Evolutionary conservation across 2,329 filamentous ascomycete species (phyloP), one percentile per base, ranked within the genome.

Genomic region (Aspergillus vadensis): DNA sequence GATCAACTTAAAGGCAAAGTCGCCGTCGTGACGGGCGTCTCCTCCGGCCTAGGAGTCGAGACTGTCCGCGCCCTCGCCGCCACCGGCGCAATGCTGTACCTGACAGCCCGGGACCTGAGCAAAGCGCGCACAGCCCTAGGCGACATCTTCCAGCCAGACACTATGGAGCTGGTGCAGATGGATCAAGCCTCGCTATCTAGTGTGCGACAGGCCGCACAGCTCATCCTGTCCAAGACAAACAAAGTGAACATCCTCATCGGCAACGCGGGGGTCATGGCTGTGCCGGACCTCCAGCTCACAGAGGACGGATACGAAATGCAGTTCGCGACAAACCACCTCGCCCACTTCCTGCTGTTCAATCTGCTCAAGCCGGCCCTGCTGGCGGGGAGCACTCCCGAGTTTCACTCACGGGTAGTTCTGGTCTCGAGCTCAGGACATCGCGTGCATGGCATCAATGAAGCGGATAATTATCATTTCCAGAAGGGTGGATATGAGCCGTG

Each of bases 261-360:
- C 68, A 82, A 82, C 62, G 80, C 76, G 1, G 80, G 75, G 1
- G 74, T 85, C 47, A 80, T 83, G 71, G 63, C 50, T 4, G 38
- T 62, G 17, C 65, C 57, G 12, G 57, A 66, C 19, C 67, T 67
- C 76, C 50, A 15, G 61, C 69, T 60, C 77, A 83, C 68, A 77
- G 79, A 60, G 10, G 59, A 62, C 3, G 63, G 61, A 2, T 79
- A 79, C 63, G 84, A 86, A 65, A 65, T 69, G 0, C 83, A 86
- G 55, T 81, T 86, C 55, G 82, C 76, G 36, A 80, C 77, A 1
- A 85, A 86, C 66, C 78, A 86, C 64, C 71, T 86, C 0, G 75
- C 73, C 15, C 50, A 58, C 64, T 86, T 86, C 71, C 74, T 85
- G 0, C 75, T 86, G 15, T 82, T 83, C 58, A 72, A 82, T 14